Evolutionary conservation across 2,329 filamentous ascomycete genomes (phyloP).

Genomic region (Pseudogymnoascus sp.): DNA sequence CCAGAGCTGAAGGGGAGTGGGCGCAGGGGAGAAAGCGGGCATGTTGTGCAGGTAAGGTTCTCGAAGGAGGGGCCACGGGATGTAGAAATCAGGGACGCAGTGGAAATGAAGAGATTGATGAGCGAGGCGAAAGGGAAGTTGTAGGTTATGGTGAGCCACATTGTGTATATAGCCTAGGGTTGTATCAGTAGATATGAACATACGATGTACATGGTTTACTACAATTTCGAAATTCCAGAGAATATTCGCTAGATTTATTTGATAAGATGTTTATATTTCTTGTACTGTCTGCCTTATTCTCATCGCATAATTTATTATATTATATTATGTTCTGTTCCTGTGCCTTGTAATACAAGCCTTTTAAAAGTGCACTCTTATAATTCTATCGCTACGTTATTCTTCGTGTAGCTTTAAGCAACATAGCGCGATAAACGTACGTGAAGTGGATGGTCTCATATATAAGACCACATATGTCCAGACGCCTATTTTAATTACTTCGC

Average conservation of each 20-base stretch:
- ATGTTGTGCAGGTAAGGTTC: constrained; percentile 52
- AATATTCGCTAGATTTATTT: not conserved
- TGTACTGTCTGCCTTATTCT: not conserved
- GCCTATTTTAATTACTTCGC: not conserved
- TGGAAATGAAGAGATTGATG: not conserved
- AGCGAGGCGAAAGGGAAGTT: not conserved
- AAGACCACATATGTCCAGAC: not conserved
- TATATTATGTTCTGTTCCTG: not conserved
- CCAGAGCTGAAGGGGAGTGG: constrained; percentile 42
- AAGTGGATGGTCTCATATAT: not conserved
- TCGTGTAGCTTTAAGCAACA: not conserved
- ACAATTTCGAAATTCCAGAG: not conserved
- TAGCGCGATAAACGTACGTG: not conserved
- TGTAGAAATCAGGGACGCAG: constrained; percentile 39
- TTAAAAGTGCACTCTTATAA: not conserved
- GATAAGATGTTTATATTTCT: not conserved
- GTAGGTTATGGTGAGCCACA: not conserved
- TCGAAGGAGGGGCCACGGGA: constrained; percentile 42
- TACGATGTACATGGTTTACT: not conserved
- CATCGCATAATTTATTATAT: not conserved
- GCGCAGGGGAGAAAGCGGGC: constrained; percentile 49
- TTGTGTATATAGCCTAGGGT: not conserved
- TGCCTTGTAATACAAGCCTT: not conserved
- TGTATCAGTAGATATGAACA: not conserved
- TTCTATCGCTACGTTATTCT: not conserved